phyloP scores from a whole-genome alignment of 371 early-diverging fungal genomes.

The Mucor indicus region DNA sequence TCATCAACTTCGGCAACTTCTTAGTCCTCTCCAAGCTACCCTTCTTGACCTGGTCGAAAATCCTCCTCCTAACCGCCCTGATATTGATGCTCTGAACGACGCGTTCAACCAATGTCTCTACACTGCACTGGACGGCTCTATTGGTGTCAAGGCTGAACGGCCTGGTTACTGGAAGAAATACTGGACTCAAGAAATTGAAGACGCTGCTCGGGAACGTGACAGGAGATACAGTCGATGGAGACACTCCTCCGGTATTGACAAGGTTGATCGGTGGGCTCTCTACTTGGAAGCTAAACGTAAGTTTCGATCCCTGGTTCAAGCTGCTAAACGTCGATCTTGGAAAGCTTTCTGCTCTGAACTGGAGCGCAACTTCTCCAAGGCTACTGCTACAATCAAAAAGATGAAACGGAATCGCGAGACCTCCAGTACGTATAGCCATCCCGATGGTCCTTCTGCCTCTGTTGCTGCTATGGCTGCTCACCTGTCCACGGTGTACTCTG shows the following conservation, averaged over 20 bases:
- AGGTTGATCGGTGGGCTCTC: slow-evolving; percentile 1
- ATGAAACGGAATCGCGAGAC: not conserved
- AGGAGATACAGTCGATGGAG: slow-evolving; percentile 7
- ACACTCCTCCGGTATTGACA: slow-evolving; percentile 1
- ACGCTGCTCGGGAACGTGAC: slow-evolving; percentile 2
- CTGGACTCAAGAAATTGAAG: slow-evolving; percentile 5
- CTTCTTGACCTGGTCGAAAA: not conserved
- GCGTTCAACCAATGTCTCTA: slow-evolving; percentile 5
- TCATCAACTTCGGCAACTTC: not conserved
- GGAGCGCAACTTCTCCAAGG: slow-evolving; percentile 1
- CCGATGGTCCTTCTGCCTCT: slow-evolving; percentile 12
- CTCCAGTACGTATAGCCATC: slow-evolving; percentile 7
- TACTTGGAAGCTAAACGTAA: not conserved
- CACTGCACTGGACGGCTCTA: not conserved
- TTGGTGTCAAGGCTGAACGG: not conserved
- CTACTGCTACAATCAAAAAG: not conserved
- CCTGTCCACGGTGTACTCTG: slow-evolving; percentile 8
- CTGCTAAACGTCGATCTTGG: slow-evolving; percentile 3
- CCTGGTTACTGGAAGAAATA: slow-evolving; percentile 13
- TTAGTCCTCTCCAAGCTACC: not conserved
- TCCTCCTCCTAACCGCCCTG: not conserved
- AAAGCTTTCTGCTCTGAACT: not conserved
- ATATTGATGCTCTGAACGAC: slow-evolving; percentile 5
- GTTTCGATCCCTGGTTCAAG: not conserved
- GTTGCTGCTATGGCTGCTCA: slow-evolving; percentile 9